Percentiles rank a stretch among this genome's conserved stretches.
Evolutionary conservation across 768 basidiomycete species (phyloP).

Genomic region (Coprinellus aureogranulatus): DNA sequence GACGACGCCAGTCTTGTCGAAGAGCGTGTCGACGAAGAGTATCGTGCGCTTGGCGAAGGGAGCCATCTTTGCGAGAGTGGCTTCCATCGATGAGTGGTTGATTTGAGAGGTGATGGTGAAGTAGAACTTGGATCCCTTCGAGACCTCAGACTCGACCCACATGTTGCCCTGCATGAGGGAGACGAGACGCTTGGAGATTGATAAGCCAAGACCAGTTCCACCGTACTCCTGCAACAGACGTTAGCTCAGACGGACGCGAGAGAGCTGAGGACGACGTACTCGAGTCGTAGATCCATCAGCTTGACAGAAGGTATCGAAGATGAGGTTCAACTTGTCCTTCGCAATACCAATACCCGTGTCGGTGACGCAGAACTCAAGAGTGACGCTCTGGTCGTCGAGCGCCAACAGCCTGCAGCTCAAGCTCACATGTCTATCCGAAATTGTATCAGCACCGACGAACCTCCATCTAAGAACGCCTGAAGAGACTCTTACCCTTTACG

Average conservation of each 20-base stretch:
- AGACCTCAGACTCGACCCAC: slow-evolving; percentile 96
- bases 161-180: slow-evolving; percentile 97
- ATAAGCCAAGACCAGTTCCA: slow-evolving; percentile 93
- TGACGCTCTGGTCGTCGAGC: slow-evolving; percentile 78
- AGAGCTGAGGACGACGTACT: slow-evolving; percentile 42
- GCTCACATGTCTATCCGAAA: slow-evolving; percentile 57
- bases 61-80: slow-evolving; percentile 72
- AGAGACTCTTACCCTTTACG: slow-evolving; percentile 52
- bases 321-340: slow-evolving; percentile 95
- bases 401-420: slow-evolving; percentile 80
- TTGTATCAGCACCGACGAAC: too few relatives aligned
- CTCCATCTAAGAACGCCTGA: too few relatives aligned
- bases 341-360: slow-evolving; percentile 99
- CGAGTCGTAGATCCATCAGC: slow-evolving; percentile 97
- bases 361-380: slow-evolving; percentile 93
- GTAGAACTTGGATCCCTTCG: slow-evolving; percentile 92
- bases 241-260: neutral
- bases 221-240: slow-evolving; percentile 75
- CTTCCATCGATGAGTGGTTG: slow-evolving; percentile 70
- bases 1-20: slow-evolving; percentile 73
- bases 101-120: slow-evolving; percentile 92
- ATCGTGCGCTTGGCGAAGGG: slow-evolving; percentile 87
- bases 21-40: slow-evolving; percentile 85
- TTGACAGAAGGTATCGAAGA: slow-evolving; percentile 99
- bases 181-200: slow-evolving; percentile 96